Base-by-base conservation (phyloP, 495 filamentous ascomycete species). In the Xylaria venustula region DNA sequence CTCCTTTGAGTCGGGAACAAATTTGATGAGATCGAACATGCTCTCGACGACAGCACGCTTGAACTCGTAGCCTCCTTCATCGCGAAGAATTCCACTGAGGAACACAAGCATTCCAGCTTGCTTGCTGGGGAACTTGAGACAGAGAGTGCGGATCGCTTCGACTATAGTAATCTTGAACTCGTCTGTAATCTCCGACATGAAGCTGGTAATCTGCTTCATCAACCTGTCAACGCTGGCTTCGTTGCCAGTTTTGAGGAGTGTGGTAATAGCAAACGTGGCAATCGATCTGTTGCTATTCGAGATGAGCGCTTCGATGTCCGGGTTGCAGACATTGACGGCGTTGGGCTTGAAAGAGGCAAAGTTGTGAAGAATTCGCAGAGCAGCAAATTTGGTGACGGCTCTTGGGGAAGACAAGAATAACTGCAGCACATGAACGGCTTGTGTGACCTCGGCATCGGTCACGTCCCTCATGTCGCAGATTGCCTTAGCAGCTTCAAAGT, bases 121-220 rank as follows among this genome's bases (percentile, higher is more conserved):
- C 75, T 99, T 98, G 81, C 85, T 92, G 11, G 93, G 93, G 76
- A 99, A 99, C 75, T 99, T 99, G 65, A 99, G 80, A 71, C 93
- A 97, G 22, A 99, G 77, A 6, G 94, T 97, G 41, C 95, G 88
- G 66, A 98, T 96, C 37, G 94, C 95, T 76, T 98, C 94, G 36
- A 99, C 93, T 70, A 99, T 96, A 36, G 95, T 98, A 70, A 99
- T 95, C 79, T 98, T 98, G 81, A 99, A 99, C 73, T 98, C 94
- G 72, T 99, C 93, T 7, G 92, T 96, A 65, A 97, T 96, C 74
- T 97, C 93, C 12, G 91, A 90, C 92, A 97, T 97, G 79, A 97
- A 96, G 40, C 90, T 90, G 15, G 90, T 91, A 59, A 96, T 97
- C 73, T 98, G 94, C 81, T 97, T 97, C 91, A 98, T 97, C 56